Evolutionary conservation across 108 stramenopile genomes (phyloP), one percentile per base, ranked within the genome.

Genomic region (Skeletonema grethae): DNA sequence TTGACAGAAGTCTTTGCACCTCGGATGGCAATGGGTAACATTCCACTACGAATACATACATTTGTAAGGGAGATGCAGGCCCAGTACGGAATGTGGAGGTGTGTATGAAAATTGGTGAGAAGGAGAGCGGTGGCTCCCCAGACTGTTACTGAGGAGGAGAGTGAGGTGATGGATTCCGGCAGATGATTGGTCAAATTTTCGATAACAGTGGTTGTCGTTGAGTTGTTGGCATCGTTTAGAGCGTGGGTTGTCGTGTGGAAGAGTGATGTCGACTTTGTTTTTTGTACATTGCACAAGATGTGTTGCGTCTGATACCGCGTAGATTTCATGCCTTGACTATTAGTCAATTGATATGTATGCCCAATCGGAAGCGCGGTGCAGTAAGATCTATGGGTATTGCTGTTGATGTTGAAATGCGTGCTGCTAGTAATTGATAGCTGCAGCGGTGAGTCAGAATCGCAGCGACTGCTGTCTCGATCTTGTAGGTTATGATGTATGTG

Each of bases 61-160:
- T 88, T 92, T 67, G 90, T 90, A 9, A 87, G 61, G 20, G 86
- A 76, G 69, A 95, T 89, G 43, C 86, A 88, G 10, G 89, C 86
- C 90, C 90, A 92, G 69, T 91, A 95, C 0, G 91, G 91, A 4
- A 83, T 36, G 73, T 75, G 69, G 34, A 83, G 62, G 25, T 67
- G 45, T 13, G 58, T 39, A 67, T 91, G 89, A 31, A 91, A 80
- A n/a, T 73, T 71, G 25, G 85, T 84, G 3, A 95, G 50, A 5
- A 89, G 64, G 12, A 79, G 30, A 9, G 84, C 90, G 39, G 85
- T 82, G 28, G 81, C 87, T 28, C 93, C 93, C 88, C 87, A 94
- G 16, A 93, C 50, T 18, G 90, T 77, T 29, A 77, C 63, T 53
- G 76, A 31, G 69, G 68, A 7, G 61, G 69, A 4, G 32, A 64